These are phyloP conservation scores for Microdochium trichocladiopsis DNA, from an alignment of 2,329 filamentous ascomycete genomes.

Conservation along the genomic window DNA sequence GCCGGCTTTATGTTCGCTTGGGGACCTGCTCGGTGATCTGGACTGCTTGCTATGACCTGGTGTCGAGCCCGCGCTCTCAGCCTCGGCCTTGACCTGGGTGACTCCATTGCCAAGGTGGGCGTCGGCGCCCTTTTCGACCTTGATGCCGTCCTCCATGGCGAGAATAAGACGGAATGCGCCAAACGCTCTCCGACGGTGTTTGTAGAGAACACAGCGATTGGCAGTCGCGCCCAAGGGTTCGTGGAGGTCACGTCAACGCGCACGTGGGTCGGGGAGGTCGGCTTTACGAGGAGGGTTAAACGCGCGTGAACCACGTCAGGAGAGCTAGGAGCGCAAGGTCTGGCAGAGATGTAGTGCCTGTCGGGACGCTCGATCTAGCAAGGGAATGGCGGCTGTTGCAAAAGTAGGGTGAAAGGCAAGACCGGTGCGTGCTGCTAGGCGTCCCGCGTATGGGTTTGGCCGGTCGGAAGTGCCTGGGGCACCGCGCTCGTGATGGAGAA, in stretches of 20 bases:
- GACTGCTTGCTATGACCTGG: constrained; percentile 32
- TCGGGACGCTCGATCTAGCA: too few relatives aligned
- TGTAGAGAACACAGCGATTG: too few relatives aligned
- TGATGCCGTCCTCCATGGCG: constrained; percentile 26
- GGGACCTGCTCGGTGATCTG: constrained; percentile 33
- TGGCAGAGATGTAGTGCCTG: too few relatives aligned
- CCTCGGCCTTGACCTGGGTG: constrained; percentile 30
- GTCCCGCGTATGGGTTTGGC: background rate
- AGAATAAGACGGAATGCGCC: background rate
- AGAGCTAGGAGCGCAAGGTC: too few relatives aligned
- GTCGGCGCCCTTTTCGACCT: constrained; percentile 29
- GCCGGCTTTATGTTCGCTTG: constrained; percentile 36
- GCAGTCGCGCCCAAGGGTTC: background rate
- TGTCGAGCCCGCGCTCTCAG: constrained; percentile 27
- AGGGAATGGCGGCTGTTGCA: background rate
- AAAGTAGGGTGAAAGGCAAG: background rate
- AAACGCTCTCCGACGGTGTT: background rate
- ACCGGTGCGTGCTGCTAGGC: background rate
- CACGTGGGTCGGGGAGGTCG: background rate
- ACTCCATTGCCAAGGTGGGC: constrained; percentile 21
- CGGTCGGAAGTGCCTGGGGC: background rate
- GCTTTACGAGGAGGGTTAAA: too few relatives aligned
- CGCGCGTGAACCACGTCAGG: too few relatives aligned
- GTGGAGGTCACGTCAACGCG: background rate
- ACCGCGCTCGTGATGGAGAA: background rate